Evolutionary conservation across 192 early-diverging fungal species (phyloP).

Genomic region (Linnemannia zychae): DNA sequence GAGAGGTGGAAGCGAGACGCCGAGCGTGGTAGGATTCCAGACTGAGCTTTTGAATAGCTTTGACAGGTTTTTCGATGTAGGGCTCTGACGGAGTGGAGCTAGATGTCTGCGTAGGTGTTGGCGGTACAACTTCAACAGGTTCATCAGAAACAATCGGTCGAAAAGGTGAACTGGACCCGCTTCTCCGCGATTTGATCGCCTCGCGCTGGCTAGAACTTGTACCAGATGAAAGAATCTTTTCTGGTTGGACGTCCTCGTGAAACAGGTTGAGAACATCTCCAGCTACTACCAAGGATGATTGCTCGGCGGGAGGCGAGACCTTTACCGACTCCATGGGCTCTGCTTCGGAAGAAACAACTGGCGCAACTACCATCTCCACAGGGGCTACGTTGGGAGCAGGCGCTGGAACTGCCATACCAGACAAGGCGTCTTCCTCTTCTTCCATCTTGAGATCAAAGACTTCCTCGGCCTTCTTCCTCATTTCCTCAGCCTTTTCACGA

Average conservation of each 20-base stretch:
- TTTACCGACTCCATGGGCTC: neutral
- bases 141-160: neutral
- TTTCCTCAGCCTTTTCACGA: constrained; percentile 48
- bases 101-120: neutral
- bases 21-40: constrained; percentile 36
- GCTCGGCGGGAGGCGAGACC: neutral
- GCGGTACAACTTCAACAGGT: too few relatives aligned
- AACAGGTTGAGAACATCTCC: constrained; percentile 51
- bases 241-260: constrained; percentile 40
- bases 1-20: constrained; percentile 19
- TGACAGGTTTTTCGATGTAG: neutral
- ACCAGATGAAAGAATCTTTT: neutral
- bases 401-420: neutral
- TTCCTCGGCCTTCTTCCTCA: constrained; percentile 53
- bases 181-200: neutral
- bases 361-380: neutral
- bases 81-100: neutral
- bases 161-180: neutral
- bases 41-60: constrained; percentile 26
- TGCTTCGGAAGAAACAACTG: neutral
- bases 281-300: constrained; percentile 33
- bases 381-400: neutral
- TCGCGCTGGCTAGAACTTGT: neutral
- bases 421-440: constrained; percentile 23
- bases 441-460: constrained; percentile 58